A percentile compares a stretch with the other conserved stretches of the same genome.
Evolutionary conservation across 352 stramenopile species (phyloP).

Genomic region (Proteromonas lacertae): DNA sequence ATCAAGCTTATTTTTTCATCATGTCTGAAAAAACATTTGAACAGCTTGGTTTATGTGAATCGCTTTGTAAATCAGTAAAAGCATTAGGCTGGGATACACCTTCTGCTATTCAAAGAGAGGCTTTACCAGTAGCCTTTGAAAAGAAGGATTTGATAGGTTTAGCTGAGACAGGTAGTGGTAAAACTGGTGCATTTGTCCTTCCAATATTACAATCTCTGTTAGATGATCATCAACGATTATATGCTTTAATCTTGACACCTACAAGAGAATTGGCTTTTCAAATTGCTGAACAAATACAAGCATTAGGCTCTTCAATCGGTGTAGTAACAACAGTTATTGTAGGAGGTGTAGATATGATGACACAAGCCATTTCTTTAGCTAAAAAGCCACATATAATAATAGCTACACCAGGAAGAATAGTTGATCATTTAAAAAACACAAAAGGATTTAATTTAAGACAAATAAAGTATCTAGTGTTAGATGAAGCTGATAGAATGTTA

Average conservation of each 20-base stretch:
- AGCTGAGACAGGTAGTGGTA: constrained; percentile 66
- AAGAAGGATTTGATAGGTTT: constrained; percentile 83
- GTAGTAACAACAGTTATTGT: constrained; percentile 47
- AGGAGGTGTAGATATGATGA: constrained; percentile 77
- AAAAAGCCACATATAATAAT: constrained; percentile 79
- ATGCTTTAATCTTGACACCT: constrained; percentile 45
- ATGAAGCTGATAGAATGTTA: constrained; percentile 73
- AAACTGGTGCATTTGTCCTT: constrained; percentile 68
- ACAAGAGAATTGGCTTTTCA: constrained; percentile 75
- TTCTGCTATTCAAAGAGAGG: constrained; percentile 66
- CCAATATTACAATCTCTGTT: constrained; percentile 58
- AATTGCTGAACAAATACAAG: constrained; percentile 69
- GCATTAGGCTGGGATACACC: constrained; percentile 56
- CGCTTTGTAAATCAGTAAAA: constrained; percentile 54
- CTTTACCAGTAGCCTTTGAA: constrained; percentile 46
- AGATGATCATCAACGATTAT: constrained; percentile 45
- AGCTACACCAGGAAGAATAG: constrained; percentile 48
- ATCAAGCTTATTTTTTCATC: too few species aligned
- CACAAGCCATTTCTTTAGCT: constrained; percentile 70
- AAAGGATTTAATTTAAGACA: constrained; percentile 62
- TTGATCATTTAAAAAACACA: constrained; percentile 77
- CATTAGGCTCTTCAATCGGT: constrained; percentile 47
- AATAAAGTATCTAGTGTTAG: constrained; percentile 55
- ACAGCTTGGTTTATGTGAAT: constrained; percentile 42
- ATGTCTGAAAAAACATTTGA: constrained; percentile 26